Conservation (phyloP, 2,329 filamentous ascomycete species). For the Trichoderma atroviride region DNA sequence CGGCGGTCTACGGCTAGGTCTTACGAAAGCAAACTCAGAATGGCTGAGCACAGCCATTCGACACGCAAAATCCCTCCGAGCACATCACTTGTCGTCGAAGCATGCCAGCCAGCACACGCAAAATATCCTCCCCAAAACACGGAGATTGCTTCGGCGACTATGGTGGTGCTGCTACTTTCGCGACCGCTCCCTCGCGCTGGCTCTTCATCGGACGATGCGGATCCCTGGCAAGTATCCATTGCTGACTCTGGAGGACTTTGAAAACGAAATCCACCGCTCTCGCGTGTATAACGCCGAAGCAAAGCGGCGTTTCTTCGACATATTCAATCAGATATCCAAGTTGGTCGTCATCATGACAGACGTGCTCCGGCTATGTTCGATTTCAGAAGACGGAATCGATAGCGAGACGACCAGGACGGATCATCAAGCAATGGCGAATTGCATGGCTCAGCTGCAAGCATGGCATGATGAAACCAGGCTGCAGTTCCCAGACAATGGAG, state of each 20-base stretch:
- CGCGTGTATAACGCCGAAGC: conserved; percentile 19
- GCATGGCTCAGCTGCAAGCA: conserved; percentile 1
- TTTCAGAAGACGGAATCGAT: conserved; percentile 16
- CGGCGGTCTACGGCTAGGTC: background rate
- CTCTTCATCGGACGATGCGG: conserved; percentile 51
- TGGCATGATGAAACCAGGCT: conserved; percentile 13
- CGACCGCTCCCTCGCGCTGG: conserved; percentile 52
- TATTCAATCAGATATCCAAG: conserved; percentile 17
- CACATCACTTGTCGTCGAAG: conserved; percentile 8
- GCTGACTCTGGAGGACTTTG: conserved; percentile 43
- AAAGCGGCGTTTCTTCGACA: conserved; percentile 10
- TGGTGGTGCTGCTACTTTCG: conserved; percentile 59
- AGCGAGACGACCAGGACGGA: background rate
- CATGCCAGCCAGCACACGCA: background rate
- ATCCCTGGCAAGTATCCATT: conserved; percentile 39
- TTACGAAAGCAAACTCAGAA: background rate
- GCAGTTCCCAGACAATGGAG: conserved; percentile 13
- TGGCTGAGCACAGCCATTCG: conserved; percentile 19
- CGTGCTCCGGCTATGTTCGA: conserved; percentile 1
- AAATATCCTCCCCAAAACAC: conserved; percentile 40
- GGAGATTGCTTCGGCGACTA: conserved; percentile 38
- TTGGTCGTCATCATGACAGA: conserved; percentile 16
- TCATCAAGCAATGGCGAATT: conserved; percentile 3
- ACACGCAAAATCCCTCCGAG: conserved; percentile 33
- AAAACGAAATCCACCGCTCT: conserved; percentile 31